Evolutionary conservation across 306 rosid genomes (phyloP), one percentile per base, ranked within the genome.

Genomic region (Vachellia pachyceras): DNA sequence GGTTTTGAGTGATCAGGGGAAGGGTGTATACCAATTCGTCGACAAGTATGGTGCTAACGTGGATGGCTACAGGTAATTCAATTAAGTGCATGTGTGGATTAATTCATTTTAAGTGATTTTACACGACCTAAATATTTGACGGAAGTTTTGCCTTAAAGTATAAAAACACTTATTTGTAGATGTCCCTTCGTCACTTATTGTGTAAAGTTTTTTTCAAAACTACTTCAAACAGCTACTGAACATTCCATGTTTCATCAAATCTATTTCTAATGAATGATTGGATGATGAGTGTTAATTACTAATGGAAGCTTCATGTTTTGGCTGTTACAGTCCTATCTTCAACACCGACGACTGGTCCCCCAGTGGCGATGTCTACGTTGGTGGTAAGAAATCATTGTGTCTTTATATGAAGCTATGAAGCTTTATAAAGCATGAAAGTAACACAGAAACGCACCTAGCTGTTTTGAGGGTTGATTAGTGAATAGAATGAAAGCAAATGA

Each of bases 41-140:
- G 99, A 95, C 96, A 95, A 95, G 82, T 95, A 95, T 50, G 99
- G 99, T 73, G 99, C 98, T 71, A 95, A 95, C 79, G 99, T 95
- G 35, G 99, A 93, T 82, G 99, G 99, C 14, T 95, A 95, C 96
- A 95, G 99, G 99, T 93, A 22, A 90, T 67, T 67, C 5, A 78
- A 13, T 36, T 6, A 6, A 40, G 2, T 40, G 41, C 33, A 0
- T 5, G 15, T 12, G 13, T 7, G 9, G 47, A 44, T 44, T 44
- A 44, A 11, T 1, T 44, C 7, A 44, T 44, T 44, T 44, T 44
- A 10, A 44, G 47, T 44, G 47, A 44, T 44, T 44, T 29, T 29
- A 29, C 33, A 29, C 33, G 1, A 44, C 12, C 9, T 44, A 2
- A 2, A 10, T 7, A 44, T 44, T 2, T 44, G 47, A 7, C 12